These are phyloP conservation scores for Moesziomyces globuligerus DNA, from an alignment of 1,284 basidiomycete species.

Conservation along the genomic window DNA sequence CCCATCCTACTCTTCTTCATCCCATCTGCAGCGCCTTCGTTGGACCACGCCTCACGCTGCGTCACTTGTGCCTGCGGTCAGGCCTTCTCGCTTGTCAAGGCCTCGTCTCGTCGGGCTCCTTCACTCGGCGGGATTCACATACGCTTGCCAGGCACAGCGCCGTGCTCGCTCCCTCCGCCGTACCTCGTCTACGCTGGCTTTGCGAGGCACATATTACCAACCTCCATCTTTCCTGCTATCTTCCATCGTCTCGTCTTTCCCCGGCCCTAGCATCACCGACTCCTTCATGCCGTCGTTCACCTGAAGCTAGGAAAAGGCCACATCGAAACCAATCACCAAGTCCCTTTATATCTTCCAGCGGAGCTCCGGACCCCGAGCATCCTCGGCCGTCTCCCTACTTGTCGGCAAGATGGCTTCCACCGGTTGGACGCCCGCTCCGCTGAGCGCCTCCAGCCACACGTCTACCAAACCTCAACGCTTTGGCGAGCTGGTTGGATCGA, in stretches of 20 bases:
- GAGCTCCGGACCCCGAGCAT: no score
- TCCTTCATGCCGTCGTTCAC: neutral
- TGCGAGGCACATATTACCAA: neutral
- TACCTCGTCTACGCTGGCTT: neutral
- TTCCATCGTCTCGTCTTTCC: no score
- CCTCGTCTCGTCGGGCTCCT: neutral
- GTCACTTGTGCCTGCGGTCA: neutral
- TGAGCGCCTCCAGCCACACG: conserved; percentile 3
- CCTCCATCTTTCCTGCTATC: no score
- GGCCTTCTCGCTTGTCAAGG: neutral
- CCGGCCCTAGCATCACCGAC: neutral
- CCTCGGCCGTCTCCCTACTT: neutral
- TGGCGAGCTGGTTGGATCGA: conserved; percentile 2
- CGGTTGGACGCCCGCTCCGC: neutral
- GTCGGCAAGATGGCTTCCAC: conserved; percentile 7
- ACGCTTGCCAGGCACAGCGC: no score
- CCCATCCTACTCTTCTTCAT: neutral
- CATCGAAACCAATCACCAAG: no score
- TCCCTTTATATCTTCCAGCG: no score
- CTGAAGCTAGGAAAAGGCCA: neutral
- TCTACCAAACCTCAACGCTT: neutral
- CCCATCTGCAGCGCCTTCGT: neutral
- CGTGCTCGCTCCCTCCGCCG: no score
- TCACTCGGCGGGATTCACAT: neutral
- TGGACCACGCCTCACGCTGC: neutral